Percentiles rank a stretch among this genome's conserved stretches.
These are phyloP conservation scores for Paramecium bursaria DNA, from an alignment of 73 alveolate species.

Conservation along the genomic window DNA sequence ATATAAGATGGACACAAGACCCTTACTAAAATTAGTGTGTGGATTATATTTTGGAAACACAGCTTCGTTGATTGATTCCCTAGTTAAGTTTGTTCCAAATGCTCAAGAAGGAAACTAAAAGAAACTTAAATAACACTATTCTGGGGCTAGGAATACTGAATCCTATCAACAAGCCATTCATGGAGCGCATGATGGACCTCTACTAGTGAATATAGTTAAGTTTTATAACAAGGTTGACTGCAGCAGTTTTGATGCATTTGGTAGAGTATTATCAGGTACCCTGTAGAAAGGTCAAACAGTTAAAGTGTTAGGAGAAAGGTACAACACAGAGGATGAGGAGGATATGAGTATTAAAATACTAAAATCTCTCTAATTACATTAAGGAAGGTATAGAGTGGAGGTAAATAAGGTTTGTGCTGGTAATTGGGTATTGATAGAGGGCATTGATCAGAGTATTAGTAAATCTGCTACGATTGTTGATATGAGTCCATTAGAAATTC, in stretches of 20 bases:
- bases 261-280: constrained; percentile 98
- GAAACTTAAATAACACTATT: constrained; percentile 87
- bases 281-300: constrained; percentile 89
- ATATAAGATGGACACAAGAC: constrained; percentile 89
- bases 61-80: constrained; percentile 79
- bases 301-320: constrained; percentile 94
- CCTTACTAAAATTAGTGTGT: constrained; percentile 88
- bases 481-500: constrained; percentile 72
- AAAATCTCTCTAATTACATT: constrained; percentile 79
- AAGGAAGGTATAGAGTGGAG: constrained; percentile 86
- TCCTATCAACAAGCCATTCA: constrained; percentile 77
- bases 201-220: constrained; percentile 82
- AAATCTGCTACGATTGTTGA: constrained; percentile 89
- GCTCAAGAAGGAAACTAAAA: constrained; percentile 85
- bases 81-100: constrained; percentile 86
- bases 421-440: constrained; percentile 91
- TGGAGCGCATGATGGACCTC: constrained; percentile 83
- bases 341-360: constrained; percentile 82
- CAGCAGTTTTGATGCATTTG: constrained; percentile 94
- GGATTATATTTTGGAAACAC: constrained; percentile 84
- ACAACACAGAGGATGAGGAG: constrained; percentile 95
- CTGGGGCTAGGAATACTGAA: constrained; percentile 88
- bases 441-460: constrained; percentile 84
- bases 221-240: constrained; percentile 92
- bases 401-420: constrained; percentile 91